A percentile compares a stretch with the other conserved stretches of the same genome.
Evolutionary conservation across 1,284 basidiomycete species (phyloP).

Genomic region (Cutaneotrichosporon arboriforme): DNA sequence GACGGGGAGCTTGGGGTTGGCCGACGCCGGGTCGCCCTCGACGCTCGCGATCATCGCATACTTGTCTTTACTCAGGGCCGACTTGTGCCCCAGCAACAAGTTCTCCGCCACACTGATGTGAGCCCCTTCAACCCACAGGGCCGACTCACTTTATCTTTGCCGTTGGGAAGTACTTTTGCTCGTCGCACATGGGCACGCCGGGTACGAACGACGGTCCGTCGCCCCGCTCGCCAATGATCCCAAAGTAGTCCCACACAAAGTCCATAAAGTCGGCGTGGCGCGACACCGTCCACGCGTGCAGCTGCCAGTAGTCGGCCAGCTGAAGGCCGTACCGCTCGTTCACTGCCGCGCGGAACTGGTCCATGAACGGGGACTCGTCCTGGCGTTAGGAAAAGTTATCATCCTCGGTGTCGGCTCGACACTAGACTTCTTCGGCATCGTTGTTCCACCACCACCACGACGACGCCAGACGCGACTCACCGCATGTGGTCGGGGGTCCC

Average conservation of each 20-base stretch:
- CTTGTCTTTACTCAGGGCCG: slow-evolving; percentile 12
- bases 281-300: slow-evolving; percentile 15
- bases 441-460: background rate
- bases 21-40: slow-evolving; percentile 13
- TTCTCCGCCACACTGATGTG: slow-evolving; percentile 18
- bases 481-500: slow-evolving; percentile 15
- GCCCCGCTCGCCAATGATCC: slow-evolving; percentile 16
- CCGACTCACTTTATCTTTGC: slow-evolving; percentile 16
- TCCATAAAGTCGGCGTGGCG: slow-evolving; percentile 16
- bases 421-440: background rate
- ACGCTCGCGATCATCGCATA: slow-evolving; percentile 18
- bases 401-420: background rate
- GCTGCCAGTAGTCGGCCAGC: slow-evolving; percentile 17
- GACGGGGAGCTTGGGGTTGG: slow-evolving; percentile 10
- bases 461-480: slow-evolving; percentile 4
- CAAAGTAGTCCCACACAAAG: slow-evolving; percentile 16
- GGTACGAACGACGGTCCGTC: slow-evolving; percentile 15
- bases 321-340: slow-evolving; percentile 14
- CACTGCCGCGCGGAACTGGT: slow-evolving; percentile 15
- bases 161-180: slow-evolving; percentile 15
- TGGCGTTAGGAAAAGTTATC: slow-evolving; percentile 8
- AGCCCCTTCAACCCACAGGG: background rate
- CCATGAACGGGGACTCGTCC: slow-evolving; percentile 18
- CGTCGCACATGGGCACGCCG: slow-evolving; percentile 18
- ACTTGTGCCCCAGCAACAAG: slow-evolving; percentile 14